Base-by-base conservation (phyloP, 352 stramenopile genomes). In the Pythium insidiosum region DNA sequence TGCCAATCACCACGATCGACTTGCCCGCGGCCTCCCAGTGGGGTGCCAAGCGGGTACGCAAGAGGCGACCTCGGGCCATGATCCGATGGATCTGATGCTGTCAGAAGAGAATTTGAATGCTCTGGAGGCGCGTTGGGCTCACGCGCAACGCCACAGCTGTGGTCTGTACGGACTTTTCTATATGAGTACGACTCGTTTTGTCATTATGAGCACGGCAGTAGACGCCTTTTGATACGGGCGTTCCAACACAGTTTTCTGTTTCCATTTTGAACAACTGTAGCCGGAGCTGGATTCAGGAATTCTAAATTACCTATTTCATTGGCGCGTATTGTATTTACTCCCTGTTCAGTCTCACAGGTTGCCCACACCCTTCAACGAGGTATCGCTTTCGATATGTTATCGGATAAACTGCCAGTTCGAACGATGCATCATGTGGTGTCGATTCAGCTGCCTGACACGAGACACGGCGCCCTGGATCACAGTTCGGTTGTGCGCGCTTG, bases 271-370 rank as follows among this genome's bases (percentile, higher is more conserved):
- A n/a, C 34, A 39, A 39, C 21, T 39, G 21, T 39, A n/a, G 34
- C 34, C 24, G 34, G 6, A 39, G 34, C 34, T 39, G 34, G 34
- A 39, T 39, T 24, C 4, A 13, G 34, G 34, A 39, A 39, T 24
- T 19, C 34, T 39, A 19, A 39, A 39, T 39, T 39, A 39, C 34
- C 34, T 39, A 39, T 39, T 39, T 39, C 34, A 39, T 39, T 39
- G 34, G 34, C 34, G 34, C 34, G 34, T 19, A 39, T 19, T 39
- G 34, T 39, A 39, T 39, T n/a, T n/a, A n/a, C n/a, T n/a, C n/a
- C n/a, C n/a, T n/a, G n/a, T n/a, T n/a, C n/a, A n/a, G n/a, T n/a
- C n/a, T n/a, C n/a, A n/a, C n/a, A n/a, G n/a, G n/a, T n/a, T n/a
- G n/a, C n/a, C n/a, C n/a, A n/a, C n/a, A n/a, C n/a, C n/a, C n/a